Evolutionary conservation across 2,329 filamentous ascomycete species (phyloP).

Genomic region (Beauveria asiatica): DNA sequence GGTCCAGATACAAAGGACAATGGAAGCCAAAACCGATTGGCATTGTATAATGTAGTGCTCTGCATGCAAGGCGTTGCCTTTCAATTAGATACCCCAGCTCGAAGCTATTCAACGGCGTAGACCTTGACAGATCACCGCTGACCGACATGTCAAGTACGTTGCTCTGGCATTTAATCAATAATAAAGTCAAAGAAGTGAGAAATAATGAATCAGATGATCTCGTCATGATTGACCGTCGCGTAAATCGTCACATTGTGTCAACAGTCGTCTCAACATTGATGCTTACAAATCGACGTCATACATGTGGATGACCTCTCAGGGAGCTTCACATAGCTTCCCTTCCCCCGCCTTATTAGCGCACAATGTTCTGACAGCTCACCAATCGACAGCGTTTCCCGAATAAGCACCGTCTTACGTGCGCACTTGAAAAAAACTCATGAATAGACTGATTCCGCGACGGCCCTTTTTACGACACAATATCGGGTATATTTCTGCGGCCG

Average conservation of each 20-base stretch:
- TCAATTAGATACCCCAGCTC: constrained; percentile 3
- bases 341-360: neutral
- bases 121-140: too few relatives aligned
- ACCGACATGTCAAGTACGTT: neutral
- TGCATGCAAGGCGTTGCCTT: neutral
- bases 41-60: constrained; percentile 29
- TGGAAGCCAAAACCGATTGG: constrained; percentile 55
- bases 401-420: neutral
- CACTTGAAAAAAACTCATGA: constrained; percentile 26
- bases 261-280: neutral
- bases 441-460: constrained; percentile 30
- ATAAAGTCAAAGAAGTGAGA: neutral
- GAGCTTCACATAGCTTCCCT: neutral
- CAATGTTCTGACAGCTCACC: neutral
- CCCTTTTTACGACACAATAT: constrained; percentile 26
- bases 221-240: neutral
- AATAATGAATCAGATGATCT: neutral
- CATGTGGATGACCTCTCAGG: constrained; percentile 4
- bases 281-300: constrained; percentile 11
- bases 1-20: constrained; percentile 41
- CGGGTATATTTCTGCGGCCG: constrained; percentile 14
- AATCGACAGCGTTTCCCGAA: neutral
- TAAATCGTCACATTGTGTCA: neutral
- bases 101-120: neutral
- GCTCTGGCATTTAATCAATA: neutral